phyloP scores from a whole-genome alignment of 1,139 yeast genomes.

The Saccharomyces hybrid region DNA sequence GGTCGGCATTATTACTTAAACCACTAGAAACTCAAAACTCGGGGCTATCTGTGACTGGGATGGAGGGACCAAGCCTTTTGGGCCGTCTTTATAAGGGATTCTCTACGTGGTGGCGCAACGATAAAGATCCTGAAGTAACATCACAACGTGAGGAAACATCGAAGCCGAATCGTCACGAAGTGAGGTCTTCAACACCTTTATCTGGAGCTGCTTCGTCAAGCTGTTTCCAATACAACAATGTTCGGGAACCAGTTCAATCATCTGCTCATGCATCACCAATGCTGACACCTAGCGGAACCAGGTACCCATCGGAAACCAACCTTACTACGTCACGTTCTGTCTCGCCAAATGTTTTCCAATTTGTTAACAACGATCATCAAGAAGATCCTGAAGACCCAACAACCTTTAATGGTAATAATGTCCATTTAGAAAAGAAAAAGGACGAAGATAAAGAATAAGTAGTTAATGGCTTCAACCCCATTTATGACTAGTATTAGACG shows the following conservation, averaged over 20 bases:
- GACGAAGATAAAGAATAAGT: conserved; percentile 9
- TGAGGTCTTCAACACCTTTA: neutral
- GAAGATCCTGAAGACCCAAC: conserved; percentile 21
- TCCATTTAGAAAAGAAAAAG: conserved; percentile 39
- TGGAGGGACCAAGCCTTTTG: conserved; percentile 29
- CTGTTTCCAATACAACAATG: neutral
- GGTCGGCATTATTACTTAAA: conserved; percentile 58
- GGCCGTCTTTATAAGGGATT: conserved; percentile 30
- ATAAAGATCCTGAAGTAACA: neutral
- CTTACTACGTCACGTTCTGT: conserved; percentile 22
- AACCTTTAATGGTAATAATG: conserved; percentile 44
- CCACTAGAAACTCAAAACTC: conserved; percentile 33
- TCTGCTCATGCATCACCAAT: conserved; percentile 26
- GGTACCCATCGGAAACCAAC: conserved; percentile 16
- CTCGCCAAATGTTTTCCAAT: conserved; percentile 27
- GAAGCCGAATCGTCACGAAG: neutral
- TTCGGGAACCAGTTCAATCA: conserved; percentile 17
- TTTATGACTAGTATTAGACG: neutral
- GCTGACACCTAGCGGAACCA: conserved; percentile 6
- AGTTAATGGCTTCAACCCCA: neutral
- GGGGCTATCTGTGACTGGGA: conserved; percentile 15
- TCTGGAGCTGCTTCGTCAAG: neutral
- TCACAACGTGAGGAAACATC: neutral
- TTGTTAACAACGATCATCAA: conserved; percentile 21
- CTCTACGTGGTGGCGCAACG: conserved; percentile 29